These are phyloP conservation scores for Petasospora fabianii DNA, from an alignment of 1,139 yeast species.

Conservation along the genomic window DNA sequence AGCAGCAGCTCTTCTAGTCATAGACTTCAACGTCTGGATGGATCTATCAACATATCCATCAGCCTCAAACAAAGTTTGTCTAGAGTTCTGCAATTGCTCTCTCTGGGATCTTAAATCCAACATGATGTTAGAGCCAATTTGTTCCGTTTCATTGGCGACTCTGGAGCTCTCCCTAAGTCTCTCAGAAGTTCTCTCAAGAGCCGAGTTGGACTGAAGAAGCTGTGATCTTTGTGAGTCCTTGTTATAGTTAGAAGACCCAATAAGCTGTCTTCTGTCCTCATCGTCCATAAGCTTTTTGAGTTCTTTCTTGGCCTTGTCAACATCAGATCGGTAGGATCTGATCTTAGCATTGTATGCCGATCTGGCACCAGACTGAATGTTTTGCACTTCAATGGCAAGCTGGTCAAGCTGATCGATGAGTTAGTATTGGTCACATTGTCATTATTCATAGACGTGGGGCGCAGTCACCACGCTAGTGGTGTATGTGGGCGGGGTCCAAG, in stretches of 20 bases:
- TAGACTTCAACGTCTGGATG: constrained; percentile 78
- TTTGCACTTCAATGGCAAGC: constrained; percentile 76
- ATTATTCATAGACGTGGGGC: too few species aligned
- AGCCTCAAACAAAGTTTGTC: constrained; percentile 83
- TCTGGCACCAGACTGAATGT: constrained; percentile 68
- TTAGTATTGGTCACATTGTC: constrained; percentile 6
- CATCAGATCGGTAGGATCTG: constrained; percentile 61
- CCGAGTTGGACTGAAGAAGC: constrained; percentile 70
- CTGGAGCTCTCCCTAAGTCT: constrained; percentile 85
- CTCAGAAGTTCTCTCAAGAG: constrained; percentile 79
- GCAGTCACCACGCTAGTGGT: too few species aligned
- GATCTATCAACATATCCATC: constrained; percentile 91
- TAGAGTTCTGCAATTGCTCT: constrained; percentile 82
- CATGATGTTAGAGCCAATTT: constrained; percentile 86
- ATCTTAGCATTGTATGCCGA: constrained; percentile 66
- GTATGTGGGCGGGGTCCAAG: too few species aligned
- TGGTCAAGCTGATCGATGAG: constrained; percentile 51
- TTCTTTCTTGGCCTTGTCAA: constrained; percentile 53
- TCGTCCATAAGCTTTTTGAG: constrained; percentile 53
- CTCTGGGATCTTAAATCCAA: constrained; percentile 89
- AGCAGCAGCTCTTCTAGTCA: constrained; percentile 95
- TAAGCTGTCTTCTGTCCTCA: constrained; percentile 62
- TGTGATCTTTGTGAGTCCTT: constrained; percentile 78
- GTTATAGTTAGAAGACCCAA: constrained; percentile 46
- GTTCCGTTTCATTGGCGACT: constrained; percentile 88